Conservation (phyloP, 108 stramenopile species). For the Cyclostephanos invisitatus region DNA sequence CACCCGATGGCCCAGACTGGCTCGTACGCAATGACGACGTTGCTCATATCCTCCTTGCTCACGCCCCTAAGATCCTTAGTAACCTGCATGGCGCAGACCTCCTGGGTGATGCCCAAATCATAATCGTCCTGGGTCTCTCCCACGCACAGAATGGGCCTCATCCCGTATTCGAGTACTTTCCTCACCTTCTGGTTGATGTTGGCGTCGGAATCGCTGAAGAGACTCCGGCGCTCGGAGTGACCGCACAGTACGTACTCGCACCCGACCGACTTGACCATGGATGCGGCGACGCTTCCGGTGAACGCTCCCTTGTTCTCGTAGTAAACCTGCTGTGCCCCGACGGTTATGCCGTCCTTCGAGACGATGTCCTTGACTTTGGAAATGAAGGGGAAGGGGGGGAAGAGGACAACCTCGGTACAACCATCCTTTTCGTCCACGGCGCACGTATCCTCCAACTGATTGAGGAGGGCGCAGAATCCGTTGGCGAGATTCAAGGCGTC, state of each 20-base stretch:
- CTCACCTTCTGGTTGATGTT: constrained; percentile 61
- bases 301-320: constrained; percentile 70
- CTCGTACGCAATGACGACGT: constrained; percentile 90
- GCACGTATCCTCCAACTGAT: constrained; percentile 44
- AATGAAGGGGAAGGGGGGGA: constrained; percentile 82
- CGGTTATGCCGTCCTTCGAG: constrained; percentile 62
- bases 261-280: constrained; percentile 71
- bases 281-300: constrained; percentile 80
- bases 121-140: constrained; percentile 75
- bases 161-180: constrained; percentile 46
- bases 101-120: constrained; percentile 49
- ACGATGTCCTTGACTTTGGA: constrained; percentile 52
- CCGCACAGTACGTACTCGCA: constrained; percentile 69
- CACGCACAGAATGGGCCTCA: constrained; percentile 74
- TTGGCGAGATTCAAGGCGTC: constrained; percentile 67
- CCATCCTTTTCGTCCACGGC: constrained; percentile 41
- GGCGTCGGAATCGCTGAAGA: constrained; percentile 62
- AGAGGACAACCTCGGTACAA: constrained; percentile 69
- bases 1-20: constrained; percentile 97
- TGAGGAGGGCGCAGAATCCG: constrained; percentile 45
- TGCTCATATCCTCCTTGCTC: constrained; percentile 38
- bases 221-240: constrained; percentile 68
- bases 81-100: constrained; percentile 61
- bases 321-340: constrained; percentile 82
- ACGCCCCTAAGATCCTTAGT: constrained; percentile 73